A percentile compares a stretch with the other conserved stretches of the same genome.
Evolutionary conservation across 306 rosid genomes (phyloP).

Genomic region (Prosopis cineraria): DNA sequence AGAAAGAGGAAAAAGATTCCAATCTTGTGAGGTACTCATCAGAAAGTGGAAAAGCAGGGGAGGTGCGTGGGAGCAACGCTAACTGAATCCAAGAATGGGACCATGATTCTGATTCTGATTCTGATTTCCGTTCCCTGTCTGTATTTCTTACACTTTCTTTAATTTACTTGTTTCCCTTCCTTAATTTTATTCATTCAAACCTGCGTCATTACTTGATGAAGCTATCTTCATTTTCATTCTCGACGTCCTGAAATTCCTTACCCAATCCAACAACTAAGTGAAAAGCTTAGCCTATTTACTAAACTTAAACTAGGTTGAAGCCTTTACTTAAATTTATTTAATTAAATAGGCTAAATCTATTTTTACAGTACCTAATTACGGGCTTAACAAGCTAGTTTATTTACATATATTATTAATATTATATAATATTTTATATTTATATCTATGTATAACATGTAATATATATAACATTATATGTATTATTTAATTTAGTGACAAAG

Average conservation of each 20-base stretch:
- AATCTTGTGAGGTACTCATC: neutral
- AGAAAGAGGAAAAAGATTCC: neutral
- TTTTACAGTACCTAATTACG: no score
- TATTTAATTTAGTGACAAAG: no score
- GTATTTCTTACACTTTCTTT: neutral
- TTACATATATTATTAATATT: no score
- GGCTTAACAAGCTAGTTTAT: no score
- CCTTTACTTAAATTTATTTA: no score
- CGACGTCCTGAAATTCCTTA: neutral
- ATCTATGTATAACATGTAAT: no score
- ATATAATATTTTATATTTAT: no score
- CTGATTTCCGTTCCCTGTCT: neutral
- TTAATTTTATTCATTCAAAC: neutral
- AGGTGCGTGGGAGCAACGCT: constrained; percentile 46
- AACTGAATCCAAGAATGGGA: constrained; percentile 21
- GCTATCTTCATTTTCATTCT: neutral
- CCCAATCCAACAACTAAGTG: no score
- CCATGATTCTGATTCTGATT: neutral
- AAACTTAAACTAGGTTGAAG: no score
- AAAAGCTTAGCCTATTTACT: no score
- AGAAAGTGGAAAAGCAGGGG: constrained; percentile 6
- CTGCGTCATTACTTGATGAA: neutral
- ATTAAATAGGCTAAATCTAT: no score
- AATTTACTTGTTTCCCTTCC: neutral
- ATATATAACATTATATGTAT: no score